phyloP scores from a whole-genome alignment of 225 moss, liverwort and hornwort genomes.

The Lunularia cruciata region DNA sequence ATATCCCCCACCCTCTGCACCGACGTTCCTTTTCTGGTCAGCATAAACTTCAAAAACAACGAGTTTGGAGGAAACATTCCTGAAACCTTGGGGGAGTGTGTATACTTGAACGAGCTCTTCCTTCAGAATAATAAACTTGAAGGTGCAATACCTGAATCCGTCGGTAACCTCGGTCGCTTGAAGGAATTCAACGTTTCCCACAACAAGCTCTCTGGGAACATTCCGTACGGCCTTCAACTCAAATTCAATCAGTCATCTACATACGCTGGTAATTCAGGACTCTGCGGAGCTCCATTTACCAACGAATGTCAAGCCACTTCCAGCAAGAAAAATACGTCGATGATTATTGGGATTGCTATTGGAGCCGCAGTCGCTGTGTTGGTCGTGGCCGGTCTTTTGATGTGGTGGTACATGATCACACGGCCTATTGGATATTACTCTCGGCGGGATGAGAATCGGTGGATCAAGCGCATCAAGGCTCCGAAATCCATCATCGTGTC shows the following conservation, averaged over 20 bases:
- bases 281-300: constrained; percentile 65
- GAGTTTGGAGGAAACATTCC: constrained; percentile 61
- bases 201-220: constrained; percentile 61
- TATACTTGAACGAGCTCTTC: constrained; percentile 62
- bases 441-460: constrained; percentile 48
- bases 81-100: constrained; percentile 49
- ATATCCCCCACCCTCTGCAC: constrained; percentile 63
- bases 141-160: constrained; percentile 58
- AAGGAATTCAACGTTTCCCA: constrained; percentile 66
- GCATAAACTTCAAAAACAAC: constrained; percentile 56
- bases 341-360: constrained; percentile 72
- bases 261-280: constrained; percentile 52
- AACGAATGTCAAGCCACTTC: constrained; percentile 13
- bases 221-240: constrained; percentile 43
- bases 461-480: constrained; percentile 63
- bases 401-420: constrained; percentile 61
- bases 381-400: constrained; percentile 38
- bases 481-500: constrained; percentile 61
- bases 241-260: constrained; percentile 48
- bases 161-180: constrained; percentile 62
- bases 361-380: constrained; percentile 63
- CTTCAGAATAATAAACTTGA: constrained; percentile 64
- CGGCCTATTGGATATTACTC: constrained; percentile 30
- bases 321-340: constrained; percentile 34
- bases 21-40: constrained; percentile 67